These are phyloP conservation scores for Durusdinium trenchii DNA, from an alignment of 73 alveolate species.

Conservation along the genomic window DNA sequence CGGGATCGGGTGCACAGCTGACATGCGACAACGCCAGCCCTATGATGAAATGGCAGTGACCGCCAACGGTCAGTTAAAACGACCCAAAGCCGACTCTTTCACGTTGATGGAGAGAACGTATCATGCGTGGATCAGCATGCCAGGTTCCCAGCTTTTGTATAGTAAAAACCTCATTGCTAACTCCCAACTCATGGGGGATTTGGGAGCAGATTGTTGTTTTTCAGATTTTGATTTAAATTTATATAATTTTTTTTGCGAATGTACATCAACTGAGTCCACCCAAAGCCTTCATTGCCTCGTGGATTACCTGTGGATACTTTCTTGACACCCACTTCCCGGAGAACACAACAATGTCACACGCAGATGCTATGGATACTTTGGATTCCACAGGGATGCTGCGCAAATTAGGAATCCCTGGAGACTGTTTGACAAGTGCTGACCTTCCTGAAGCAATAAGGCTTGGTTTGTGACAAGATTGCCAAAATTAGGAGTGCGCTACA, in stretches of 20 bases:
- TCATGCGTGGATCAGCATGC: neutral
- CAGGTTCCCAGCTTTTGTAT: neutral
- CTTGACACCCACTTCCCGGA: neutral
- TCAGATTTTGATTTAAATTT: neutral
- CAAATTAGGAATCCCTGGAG: neutral
- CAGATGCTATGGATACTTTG: neutral
- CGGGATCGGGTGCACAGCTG: too few relatives aligned
- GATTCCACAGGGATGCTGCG: neutral
- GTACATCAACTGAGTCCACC: neutral
- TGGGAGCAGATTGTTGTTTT: neutral
- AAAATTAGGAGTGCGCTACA: neutral
- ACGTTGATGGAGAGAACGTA: neutral
- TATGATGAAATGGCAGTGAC: neutral
- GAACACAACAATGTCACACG: neutral
- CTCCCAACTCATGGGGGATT: neutral
- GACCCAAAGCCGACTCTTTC: neutral
- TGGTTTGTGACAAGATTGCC: too few relatives aligned
- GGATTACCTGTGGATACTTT: neutral
- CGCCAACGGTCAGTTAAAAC: neutral
- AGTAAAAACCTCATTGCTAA: neutral
- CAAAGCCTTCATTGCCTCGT: neutral
- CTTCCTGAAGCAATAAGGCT: too few relatives aligned
- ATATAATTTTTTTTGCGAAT: neutral
- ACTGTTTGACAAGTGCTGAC: neutral
- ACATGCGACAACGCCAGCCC: neutral